A percentile compares a stretch with the other conserved stretches of the same genome.
phyloP scores from a whole-genome alignment of 2,329 filamentous ascomycete genomes.

The Ascochyta lentis region DNA sequence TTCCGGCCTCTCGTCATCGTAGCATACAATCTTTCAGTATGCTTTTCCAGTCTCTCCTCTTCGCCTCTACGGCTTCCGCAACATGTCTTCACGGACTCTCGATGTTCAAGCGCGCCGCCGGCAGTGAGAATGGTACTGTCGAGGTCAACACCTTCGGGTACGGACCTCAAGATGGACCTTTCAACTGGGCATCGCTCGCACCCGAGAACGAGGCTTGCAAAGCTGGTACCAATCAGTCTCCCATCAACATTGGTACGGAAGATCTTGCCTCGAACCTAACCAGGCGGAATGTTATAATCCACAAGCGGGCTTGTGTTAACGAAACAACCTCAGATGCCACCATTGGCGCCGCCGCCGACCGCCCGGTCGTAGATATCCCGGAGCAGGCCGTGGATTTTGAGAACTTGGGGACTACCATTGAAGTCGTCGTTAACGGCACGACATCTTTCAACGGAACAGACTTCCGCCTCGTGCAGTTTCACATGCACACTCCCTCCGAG shows the following conservation, averaged over 20 bases:
- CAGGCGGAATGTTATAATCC: slow-evolving; percentile 3
- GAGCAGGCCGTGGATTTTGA: slow-evolving; percentile 57
- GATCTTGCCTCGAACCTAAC: background rate
- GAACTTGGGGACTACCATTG: slow-evolving; percentile 65
- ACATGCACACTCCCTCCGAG: slow-evolving; percentile 68
- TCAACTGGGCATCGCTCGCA: slow-evolving; percentile 60
- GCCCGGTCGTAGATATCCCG: slow-evolving; percentile 50
- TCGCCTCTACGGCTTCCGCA: slow-evolving; percentile 47
- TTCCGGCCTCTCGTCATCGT: background rate
- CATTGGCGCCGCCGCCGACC: slow-evolving; percentile 39
- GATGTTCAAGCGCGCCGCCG: slow-evolving; percentile 39
- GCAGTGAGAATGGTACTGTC: slow-evolving; percentile 19
- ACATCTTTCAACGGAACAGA: slow-evolving; percentile 50
- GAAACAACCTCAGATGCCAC: slow-evolving; percentile 33
- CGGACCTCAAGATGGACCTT: slow-evolving; percentile 54
- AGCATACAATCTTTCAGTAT: slow-evolving; percentile 28
- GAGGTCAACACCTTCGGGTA: slow-evolving; percentile 52
- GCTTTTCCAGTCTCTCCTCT: slow-evolving; percentile 40
- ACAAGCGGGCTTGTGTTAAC: slow-evolving; percentile 14
- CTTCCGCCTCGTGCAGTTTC: slow-evolving; percentile 62
- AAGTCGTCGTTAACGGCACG: slow-evolving; percentile 61
- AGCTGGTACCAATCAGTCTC: slow-evolving; percentile 60
- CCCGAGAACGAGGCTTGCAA: slow-evolving; percentile 57
- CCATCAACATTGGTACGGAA: slow-evolving; percentile 59
- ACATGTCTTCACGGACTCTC: slow-evolving; percentile 54